A percentile compares a stretch with the other conserved stretches of the same genome.
phyloP scores from a whole-genome alignment of 257 asterid genomes.

The Rauvolfia tetraphylla region DNA sequence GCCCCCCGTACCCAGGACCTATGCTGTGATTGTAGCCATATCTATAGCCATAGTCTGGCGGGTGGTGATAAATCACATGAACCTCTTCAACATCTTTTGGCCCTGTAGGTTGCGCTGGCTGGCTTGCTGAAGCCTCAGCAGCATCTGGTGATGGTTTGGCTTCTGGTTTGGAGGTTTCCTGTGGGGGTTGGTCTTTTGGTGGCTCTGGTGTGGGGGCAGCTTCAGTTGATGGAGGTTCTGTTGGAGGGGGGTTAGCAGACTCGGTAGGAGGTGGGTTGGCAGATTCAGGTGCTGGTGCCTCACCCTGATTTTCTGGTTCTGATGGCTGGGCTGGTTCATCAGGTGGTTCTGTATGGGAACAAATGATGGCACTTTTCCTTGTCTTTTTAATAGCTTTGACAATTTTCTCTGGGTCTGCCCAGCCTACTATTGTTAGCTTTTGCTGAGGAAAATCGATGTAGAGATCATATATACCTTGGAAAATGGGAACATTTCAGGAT shows the following conservation, averaged over 20 bases:
- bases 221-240: conserved; percentile 39
- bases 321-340: conserved; percentile 45
- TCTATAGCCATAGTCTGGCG: conserved; percentile 54
- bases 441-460: conserved; percentile 73
- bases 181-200: conserved; percentile 31
- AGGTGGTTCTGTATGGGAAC: conserved; percentile 58
- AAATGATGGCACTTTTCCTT: conserved; percentile 65
- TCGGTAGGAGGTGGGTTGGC: conserved; percentile 36
- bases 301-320: conserved; percentile 32
- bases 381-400: conserved; percentile 75
- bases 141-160: conserved; percentile 27
- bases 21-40: conserved; percentile 29
- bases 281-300: conserved; percentile 30
- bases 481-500: background rate
- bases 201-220: conserved; percentile 29
- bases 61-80: conserved; percentile 62
- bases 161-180: conserved; percentile 40
- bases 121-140: conserved; percentile 30
- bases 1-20: conserved; percentile 30
- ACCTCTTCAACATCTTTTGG: conserved; percentile 60
- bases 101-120: conserved; percentile 23
- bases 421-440: conserved; percentile 65
- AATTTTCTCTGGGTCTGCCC: conserved; percentile 73
- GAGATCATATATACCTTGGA: conserved; percentile 61
- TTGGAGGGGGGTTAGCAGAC: conserved; percentile 27